Evolutionary conservation across 768 basidiomycete species (phyloP), one percentile per base, ranked within the genome.

Genomic region (Leccinum olivaceopallidum): DNA sequence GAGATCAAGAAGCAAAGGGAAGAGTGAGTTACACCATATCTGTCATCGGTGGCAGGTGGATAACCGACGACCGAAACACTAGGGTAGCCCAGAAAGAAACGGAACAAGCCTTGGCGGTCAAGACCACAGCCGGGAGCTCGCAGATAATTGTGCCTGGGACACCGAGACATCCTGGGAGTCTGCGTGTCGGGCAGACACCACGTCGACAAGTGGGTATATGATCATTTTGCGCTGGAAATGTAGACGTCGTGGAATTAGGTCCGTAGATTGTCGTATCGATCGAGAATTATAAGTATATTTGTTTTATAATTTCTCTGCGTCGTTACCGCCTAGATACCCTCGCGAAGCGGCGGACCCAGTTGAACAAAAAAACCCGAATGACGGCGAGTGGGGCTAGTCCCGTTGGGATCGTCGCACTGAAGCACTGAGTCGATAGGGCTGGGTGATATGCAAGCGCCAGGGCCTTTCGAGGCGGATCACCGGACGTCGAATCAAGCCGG

Each of bases 1-100:
- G 90, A 95, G 77, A 96, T 98, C 79, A 92, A 92, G 13, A 82
- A 81, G 58, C 85, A 92, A 65, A 83, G 92, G 57, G 89, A 90
- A 80, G 87, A 84, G 91, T 68, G 47, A 44, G 68, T 68, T 44
- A 7, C 52, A 32, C 63, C 62, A 67, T 18, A 2, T 14, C 52
- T n/a, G 53, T 18, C 22, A 55, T 6, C 18, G 44, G 6, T 10
- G 36, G 55, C 55, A 56, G 24, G 26, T 42, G 56, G 24, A 65
- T 58, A 58, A 24, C 54, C 60, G 57, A 67, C 56, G 14, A 37
- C 7, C 28, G 50, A 49, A 50, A 52, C 53, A 28, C 28, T 63
- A 92, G 89, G 72, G 72, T 77, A 50, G 87, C 88, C 22, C 84
- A 81, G 76, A 82, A 86, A 70, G 82, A 80, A 34, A 82, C 79